Percentiles rank a stretch among this genome's conserved stretches.
phyloP scores from a whole-genome alignment of 2,329 filamentous ascomycete species.

The Pseudogymnoascus sp. region DNA sequence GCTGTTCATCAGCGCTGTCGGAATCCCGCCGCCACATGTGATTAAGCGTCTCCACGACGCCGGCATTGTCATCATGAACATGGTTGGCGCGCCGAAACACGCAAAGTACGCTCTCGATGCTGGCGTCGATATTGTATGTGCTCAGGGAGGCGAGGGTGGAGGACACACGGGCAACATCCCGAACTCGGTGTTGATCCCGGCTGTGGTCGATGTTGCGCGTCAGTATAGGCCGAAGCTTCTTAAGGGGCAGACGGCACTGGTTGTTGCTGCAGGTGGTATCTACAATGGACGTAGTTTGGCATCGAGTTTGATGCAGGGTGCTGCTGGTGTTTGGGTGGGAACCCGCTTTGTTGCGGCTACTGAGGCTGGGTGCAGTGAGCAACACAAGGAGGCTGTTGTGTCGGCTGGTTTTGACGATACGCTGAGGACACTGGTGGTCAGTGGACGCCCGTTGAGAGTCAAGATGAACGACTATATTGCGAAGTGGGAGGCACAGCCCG shows the following conservation, averaged over 20 bases:
- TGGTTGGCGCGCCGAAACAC: constrained; percentile 90
- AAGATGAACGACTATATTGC: constrained; percentile 76
- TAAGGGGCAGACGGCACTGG: constrained; percentile 62
- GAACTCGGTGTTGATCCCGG: constrained; percentile 77
- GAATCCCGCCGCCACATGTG: constrained; percentile 66
- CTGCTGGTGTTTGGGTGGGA: constrained; percentile 85
- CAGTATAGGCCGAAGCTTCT: constrained; percentile 62
- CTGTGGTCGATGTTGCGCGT: constrained; percentile 74
- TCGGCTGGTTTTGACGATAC: constrained; percentile 73
- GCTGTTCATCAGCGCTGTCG: constrained; percentile 82
- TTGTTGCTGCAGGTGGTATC: constrained; percentile 85
- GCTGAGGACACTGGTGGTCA: constrained; percentile 70
- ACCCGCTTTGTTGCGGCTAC: constrained; percentile 79
- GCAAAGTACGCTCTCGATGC: constrained; percentile 79
- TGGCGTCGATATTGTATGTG: constrained; percentile 84
- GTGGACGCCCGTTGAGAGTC: constrained; percentile 72
- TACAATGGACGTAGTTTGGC: constrained; percentile 75
- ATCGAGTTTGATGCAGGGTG: constrained; percentile 77
- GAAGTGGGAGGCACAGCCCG: constrained; percentile 68
- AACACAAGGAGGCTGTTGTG: constrained; percentile 80
- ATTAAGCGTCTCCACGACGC: constrained; percentile 71
- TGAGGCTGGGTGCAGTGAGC: constrained; percentile 71
- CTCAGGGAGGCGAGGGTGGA: constrained; percentile 88
- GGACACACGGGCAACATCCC: constrained; percentile 87
- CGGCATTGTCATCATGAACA: constrained; percentile 87